A percentile compares a stretch with the other conserved stretches of the same genome.
Evolutionary conservation across 2,329 filamentous ascomycete genomes (phyloP).

Genomic region (Colletotrichum spinosum): DNA sequence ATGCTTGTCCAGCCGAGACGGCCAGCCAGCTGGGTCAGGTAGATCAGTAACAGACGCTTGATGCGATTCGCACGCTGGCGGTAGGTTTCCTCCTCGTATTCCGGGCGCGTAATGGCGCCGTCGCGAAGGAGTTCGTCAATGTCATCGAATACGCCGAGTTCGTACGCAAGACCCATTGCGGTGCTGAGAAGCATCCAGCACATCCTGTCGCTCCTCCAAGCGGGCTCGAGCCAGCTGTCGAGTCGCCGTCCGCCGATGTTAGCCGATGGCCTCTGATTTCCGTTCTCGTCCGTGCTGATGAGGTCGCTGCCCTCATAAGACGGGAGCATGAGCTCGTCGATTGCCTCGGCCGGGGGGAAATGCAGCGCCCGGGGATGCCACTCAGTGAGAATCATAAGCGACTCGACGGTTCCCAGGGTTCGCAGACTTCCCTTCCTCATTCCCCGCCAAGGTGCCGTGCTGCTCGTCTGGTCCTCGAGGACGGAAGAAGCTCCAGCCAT

Average conservation of each 20-base stretch:
- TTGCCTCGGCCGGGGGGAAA: conserved; percentile 86
- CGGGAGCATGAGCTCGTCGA: conserved; percentile 75
- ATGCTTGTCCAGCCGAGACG: conserved; percentile 93
- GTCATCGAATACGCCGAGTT: conserved; percentile 94
- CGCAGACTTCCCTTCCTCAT: conserved; percentile 82
- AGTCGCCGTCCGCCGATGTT: conserved; percentile 86
- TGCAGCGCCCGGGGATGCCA: conserved; percentile 97
- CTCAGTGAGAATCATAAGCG: conserved; percentile 91
- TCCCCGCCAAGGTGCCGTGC: conserved; percentile 77
- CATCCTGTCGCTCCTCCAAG: conserved; percentile 94
- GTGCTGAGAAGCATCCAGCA: conserved; percentile 98
- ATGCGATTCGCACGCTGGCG: conserved; percentile 83
- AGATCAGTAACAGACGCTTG: conserved; percentile 88
- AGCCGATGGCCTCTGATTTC: conserved; percentile 56
- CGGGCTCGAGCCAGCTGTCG: conserved; percentile 96
- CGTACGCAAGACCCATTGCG: conserved; percentile 88
- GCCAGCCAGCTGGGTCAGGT: conserved; percentile 93
- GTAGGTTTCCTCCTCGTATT: conserved; percentile 81
- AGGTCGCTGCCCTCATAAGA: conserved; percentile 63
- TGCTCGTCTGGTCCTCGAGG: conserved; percentile 69
- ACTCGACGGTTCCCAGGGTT: conserved; percentile 94
- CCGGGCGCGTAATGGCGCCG: conserved; percentile 68
- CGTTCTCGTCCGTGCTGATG: conserved; percentile 57
- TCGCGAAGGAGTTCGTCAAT: conserved; percentile 77
- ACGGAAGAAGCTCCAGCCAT: conserved; percentile 33